phyloP scores from a whole-genome alignment of 1,284 basidiomycete genomes.

The Ganoderma meredithae region DNA sequence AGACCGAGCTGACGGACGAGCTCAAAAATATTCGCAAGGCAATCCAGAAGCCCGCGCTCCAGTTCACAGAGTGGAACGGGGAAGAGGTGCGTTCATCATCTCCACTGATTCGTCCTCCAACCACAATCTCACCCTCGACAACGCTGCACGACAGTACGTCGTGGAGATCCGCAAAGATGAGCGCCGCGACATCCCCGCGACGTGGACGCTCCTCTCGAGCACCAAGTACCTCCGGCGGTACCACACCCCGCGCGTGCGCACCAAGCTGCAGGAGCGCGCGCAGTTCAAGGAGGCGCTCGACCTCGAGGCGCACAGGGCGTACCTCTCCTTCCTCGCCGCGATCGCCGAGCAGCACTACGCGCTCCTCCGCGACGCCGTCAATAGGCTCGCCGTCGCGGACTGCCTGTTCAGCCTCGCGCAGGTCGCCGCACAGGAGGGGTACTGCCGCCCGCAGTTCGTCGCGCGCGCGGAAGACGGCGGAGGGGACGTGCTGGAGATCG shows the following conservation, averaged over 20 bases:
- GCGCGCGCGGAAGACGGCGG: constrained; percentile 47
- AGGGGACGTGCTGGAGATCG: constrained; percentile 66
- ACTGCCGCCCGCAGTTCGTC: constrained; percentile 72
- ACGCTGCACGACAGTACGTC: constrained; percentile 59
- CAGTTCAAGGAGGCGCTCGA: constrained; percentile 82
- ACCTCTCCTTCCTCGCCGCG: constrained; percentile 71
- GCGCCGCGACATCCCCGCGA: constrained; percentile 73
- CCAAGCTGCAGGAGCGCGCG: constrained; percentile 76
- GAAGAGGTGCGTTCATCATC: constrained; percentile 71
- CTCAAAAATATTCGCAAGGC: constrained; percentile 77
- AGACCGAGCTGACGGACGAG: constrained; percentile 80
- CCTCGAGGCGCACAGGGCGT: constrained; percentile 73
- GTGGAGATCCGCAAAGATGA: constrained; percentile 82
- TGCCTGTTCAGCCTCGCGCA: constrained; percentile 77
- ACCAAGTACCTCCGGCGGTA: constrained; percentile 85
- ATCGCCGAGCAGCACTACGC: constrained; percentile 75
- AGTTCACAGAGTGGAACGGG: constrained; percentile 73
- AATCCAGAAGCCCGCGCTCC: constrained; percentile 78
- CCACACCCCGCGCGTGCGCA: constrained; percentile 77
- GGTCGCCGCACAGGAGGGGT: constrained; percentile 78
- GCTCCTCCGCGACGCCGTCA: constrained; percentile 74
- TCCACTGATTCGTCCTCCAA: background rate
- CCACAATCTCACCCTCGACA: background rate
- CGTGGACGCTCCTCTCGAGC: constrained; percentile 84
- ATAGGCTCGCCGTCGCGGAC: constrained; percentile 84